Percentiles rank a stretch among this genome's conserved stretches.
Evolutionary conservation across 1,139 yeast genomes (phyloP).

Genomic region (Diutina scorzettiae): DNA sequence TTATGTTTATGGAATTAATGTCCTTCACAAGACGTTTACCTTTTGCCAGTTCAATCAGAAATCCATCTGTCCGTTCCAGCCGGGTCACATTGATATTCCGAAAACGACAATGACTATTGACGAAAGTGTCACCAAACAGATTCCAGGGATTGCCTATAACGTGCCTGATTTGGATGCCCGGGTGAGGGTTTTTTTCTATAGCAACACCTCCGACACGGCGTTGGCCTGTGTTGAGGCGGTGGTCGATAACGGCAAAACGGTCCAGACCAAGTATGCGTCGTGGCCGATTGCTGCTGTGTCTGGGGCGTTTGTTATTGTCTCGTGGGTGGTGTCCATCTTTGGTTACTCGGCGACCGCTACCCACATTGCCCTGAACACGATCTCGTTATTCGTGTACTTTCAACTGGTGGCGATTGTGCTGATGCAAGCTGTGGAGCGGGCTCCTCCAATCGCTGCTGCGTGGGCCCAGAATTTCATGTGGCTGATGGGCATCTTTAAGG

Average conservation of each 20-base stretch:
- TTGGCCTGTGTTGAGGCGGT: slow-evolving; percentile 92
- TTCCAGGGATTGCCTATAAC: slow-evolving; percentile 80
- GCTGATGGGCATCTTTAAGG: slow-evolving; percentile 85
- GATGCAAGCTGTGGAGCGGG: slow-evolving; percentile 89
- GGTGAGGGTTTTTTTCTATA: slow-evolving; percentile 60
- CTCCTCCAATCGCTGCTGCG: slow-evolving; percentile 96
- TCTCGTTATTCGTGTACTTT: slow-evolving; percentile 85
- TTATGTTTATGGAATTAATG: slow-evolving; percentile 75
- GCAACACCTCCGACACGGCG: slow-evolving; percentile 31
- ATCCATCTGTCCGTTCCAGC: slow-evolving; percentile 67
- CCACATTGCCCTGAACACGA: slow-evolving; percentile 91
- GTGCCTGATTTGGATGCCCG: slow-evolving; percentile 93
- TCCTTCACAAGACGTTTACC: slow-evolving; percentile 41
- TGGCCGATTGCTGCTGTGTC: slow-evolving; percentile 96
- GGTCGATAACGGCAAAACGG: slow-evolving; percentile 82
- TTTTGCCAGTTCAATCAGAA: slow-evolving; percentile 49
- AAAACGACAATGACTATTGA: slow-evolving; percentile 21
- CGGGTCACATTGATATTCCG: slow-evolving; percentile 75
- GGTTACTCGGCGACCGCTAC: slow-evolving; percentile 94
- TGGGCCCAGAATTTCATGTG: slow-evolving; percentile 97
- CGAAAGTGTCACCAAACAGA: slow-evolving; percentile 26
- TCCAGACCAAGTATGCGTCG: slow-evolving; percentile 84
- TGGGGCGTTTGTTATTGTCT: slow-evolving; percentile 75
- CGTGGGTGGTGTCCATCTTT: slow-evolving; percentile 75
- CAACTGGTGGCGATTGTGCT: slow-evolving; percentile 88